These are phyloP conservation scores for Craspedostauros australis DNA, from an alignment of 108 stramenopile species.

Conservation along the genomic window DNA sequence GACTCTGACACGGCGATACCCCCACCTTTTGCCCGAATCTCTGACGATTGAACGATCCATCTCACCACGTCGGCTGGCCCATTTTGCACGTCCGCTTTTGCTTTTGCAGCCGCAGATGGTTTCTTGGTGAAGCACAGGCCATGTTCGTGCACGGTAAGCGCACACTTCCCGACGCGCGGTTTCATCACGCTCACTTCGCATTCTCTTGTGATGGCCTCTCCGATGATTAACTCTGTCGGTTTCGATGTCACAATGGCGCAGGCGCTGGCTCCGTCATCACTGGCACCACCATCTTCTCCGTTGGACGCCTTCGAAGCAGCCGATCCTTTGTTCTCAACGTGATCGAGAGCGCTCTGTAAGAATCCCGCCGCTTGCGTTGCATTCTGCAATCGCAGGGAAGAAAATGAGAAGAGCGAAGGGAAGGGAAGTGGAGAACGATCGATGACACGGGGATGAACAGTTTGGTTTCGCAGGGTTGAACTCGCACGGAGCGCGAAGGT, in stretches of 20 bases:
- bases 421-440: no score
- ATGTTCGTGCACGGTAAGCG: conserved; percentile 23
- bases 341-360: conserved; percentile 1
- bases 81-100: no score
- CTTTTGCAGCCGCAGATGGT: no score
- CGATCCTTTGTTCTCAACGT: not conserved
- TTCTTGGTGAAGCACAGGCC: conserved; percentile 43
- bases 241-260: conserved; percentile 29
- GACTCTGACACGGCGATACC: no score
- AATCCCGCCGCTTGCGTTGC: not conserved
- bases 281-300: not conserved
- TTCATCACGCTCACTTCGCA: conserved; percentile 41
- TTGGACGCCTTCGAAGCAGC: not conserved
- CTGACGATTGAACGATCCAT: conserved; percentile 29
- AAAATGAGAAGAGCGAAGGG: no score
- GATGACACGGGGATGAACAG: no score
- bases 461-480: no score
- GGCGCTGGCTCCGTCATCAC: conserved; percentile 23
- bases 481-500: no score
- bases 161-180: conserved; percentile 48
- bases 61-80: conserved; percentile 26
- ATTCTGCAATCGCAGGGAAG: no score
- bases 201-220: conserved; percentile 5
- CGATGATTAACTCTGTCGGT: conserved; percentile 27
- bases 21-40: not conserved